Conservation (phyloP, 176 grass and related monocot species). For the Puya raimondii region DNA sequence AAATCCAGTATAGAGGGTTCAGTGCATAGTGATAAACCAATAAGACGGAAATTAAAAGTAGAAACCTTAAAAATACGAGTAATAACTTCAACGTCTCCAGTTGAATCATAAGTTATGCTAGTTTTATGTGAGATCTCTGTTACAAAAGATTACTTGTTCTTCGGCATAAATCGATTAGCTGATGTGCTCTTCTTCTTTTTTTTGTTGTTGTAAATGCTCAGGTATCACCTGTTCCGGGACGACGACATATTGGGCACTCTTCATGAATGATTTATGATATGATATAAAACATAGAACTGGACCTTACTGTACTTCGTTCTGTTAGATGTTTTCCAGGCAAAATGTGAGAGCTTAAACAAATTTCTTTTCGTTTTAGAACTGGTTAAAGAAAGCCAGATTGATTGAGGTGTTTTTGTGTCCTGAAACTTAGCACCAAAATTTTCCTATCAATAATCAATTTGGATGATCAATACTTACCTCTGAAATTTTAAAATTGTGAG, state of each 20-base stretch:
- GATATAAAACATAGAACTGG: slow-evolving; percentile 3
- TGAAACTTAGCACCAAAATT: too few species aligned
- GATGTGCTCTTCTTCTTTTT: background rate
- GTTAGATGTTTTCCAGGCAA: background rate
- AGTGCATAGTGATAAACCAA: too few species aligned
- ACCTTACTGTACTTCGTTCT: slow-evolving; percentile 8
- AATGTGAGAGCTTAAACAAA: background rate
- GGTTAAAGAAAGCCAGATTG: background rate
- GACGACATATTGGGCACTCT: slow-evolving; percentile 51
- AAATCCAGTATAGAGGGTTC: too few species aligned
- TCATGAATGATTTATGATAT: slow-evolving; percentile 30
- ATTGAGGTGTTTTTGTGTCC: too few species aligned
- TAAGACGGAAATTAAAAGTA: too few species aligned
- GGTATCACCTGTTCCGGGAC: slow-evolving; percentile 58
- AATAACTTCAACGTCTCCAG: too few species aligned
- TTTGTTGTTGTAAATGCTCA: slow-evolving; percentile 1
- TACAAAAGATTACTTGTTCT: background rate
- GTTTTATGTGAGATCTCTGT: background rate
- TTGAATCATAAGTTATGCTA: too few species aligned
- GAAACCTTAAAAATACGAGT: too few species aligned
- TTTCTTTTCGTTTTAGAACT: background rate
- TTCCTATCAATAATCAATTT: too few species aligned
- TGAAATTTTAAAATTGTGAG: too few species aligned
- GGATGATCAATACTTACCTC: too few species aligned
- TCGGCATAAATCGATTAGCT: background rate